A percentile compares a stretch with the other conserved stretches of the same genome.
phyloP scores from a whole-genome alignment of 225 moss, liverwort and hornwort species.

The Anthoceros angustus region DNA sequence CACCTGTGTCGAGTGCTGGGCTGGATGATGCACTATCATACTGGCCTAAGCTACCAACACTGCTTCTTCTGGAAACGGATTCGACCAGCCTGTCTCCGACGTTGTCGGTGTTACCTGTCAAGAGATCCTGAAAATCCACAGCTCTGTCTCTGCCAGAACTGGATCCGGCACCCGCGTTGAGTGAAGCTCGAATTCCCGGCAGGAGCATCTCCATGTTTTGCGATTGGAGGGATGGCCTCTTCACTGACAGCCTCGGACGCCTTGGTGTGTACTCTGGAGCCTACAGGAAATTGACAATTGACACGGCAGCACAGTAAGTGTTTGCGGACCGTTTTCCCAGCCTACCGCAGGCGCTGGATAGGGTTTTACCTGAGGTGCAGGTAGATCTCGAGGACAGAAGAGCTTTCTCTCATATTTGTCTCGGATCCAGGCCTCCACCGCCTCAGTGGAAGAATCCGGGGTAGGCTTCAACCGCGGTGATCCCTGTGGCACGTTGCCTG shows the following conservation, averaged over 20 bases:
- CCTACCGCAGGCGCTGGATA: not conserved
- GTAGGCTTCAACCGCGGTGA: conserved; percentile 26
- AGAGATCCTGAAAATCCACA: not conserved
- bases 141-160: not conserved
- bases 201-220: not conserved
- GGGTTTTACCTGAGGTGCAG: conserved; percentile 22
- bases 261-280: not conserved
- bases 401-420: conserved; percentile 53
- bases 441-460: conserved; percentile 32
- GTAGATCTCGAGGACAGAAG: conserved; percentile 22
- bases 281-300: not conserved
- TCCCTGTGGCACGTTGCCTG: conserved; percentile 41
- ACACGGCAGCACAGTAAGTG: not conserved
- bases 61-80: not conserved
- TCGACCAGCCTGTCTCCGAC: not conserved
- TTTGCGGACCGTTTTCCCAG: not conserved
- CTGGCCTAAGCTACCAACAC: not conserved
- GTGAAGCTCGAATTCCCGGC: not conserved
- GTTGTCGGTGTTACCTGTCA: not conserved
- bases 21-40: not conserved
- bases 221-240: not conserved
- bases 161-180: not conserved
- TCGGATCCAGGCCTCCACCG: conserved; percentile 53
- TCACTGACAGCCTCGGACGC: not conserved
- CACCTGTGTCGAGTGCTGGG: too few relatives aligned